Base-by-base conservation (phyloP, 2,329 filamentous ascomycete genomes). In the Xylariaceae sp. region DNA sequence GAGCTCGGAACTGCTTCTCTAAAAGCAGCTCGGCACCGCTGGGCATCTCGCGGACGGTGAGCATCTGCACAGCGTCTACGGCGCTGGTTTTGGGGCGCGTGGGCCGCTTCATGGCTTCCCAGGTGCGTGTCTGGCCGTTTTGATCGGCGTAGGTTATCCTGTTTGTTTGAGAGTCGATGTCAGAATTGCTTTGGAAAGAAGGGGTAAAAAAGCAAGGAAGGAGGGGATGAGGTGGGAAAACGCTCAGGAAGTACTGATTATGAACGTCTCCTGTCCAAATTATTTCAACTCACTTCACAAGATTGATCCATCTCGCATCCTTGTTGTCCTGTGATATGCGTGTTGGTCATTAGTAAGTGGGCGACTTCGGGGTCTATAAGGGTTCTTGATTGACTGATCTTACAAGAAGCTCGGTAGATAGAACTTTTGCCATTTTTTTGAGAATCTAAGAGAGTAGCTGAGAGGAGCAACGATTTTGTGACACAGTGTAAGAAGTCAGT, bases 1-100 rank as follows among this genome's bases (percentile, higher is more conserved):
- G 66, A 1, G 67, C 61, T 7, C 67, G 60, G 46, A 67, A 69
- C 38, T 69, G 67, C 41, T 68, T 67, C 50, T 69, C 66, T 5
- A 68, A 57, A 14, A 69, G 51, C 8, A 67, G 25, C 34, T 62
- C 55, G 3, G 66, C 61, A 10, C 56, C 58, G 0, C 39, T 45
- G 6, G 50, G 46, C 41, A 45, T 52, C 34, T 59, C 49, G 2
- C 57, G 50, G 10, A 62, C 48, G 11, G 54, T 57, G 37, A 62
- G 40, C 49, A 63, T 63, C 44, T 61, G 58, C 21, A 63, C 57
- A 1, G 59, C 59, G 40, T 63, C 60, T 2, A 63, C 59, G 21
- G 47, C 44, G 34, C 59, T 62, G 37, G 52, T 53, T 44, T 56
- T 56, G 10, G 60, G 59, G 2, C 58, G 59, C 17, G 52, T 55